Evolutionary conservation across 2,329 filamentous ascomycete species (phyloP), one percentile per base, ranked within the genome.

Genomic region (Davidsoniella neocaledoniae): DNA sequence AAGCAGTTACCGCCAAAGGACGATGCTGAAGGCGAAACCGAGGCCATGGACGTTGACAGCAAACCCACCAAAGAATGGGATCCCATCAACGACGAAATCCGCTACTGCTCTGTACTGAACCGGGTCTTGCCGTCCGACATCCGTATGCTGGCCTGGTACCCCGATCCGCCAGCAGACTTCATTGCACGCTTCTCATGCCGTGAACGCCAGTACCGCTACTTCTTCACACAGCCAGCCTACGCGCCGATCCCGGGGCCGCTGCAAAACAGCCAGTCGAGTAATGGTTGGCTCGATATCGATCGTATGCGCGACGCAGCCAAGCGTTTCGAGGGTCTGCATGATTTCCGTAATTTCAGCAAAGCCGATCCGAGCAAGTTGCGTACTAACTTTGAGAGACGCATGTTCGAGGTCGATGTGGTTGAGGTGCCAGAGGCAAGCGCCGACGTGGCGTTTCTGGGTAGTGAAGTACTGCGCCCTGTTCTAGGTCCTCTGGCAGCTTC

Each of bases 281-380:
- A 54, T 55, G 88, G 87, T 33, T 91, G 83, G 78, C 74, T 98
- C 5, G 81, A 96, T 65, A 83, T 96, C 50, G 79, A 78, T 0
- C 81, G 81, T 36, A 98, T 98, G 91, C 75, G 78, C 16, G 66
- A 78, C 58, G 91, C 85, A 0, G 91, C 90, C 21, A 81, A 77
- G 61, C 70, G 79, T 46, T 90, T 86, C 57, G 77, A 87, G 57
- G 91, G 91, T 5, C 64, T 79, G 47, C 86, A 96, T 64, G 91
- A 98, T 67, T 98, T 96, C 67, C 79, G 91, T 53, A 98, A 98
- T 64, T 84, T 96, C 61, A 96, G 91, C 73, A 94, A 94, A 64
- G 72, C 96, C 53, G 91, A 98, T 64, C 74, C 83, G 1, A 79
- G 74, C 58, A 96, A 96, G 69, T 86, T 94, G 64, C 85, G 94